Conservation (phyloP, 2,329 filamentous ascomycete genomes). For the Rhexocercosporidium sp. region DNA sequence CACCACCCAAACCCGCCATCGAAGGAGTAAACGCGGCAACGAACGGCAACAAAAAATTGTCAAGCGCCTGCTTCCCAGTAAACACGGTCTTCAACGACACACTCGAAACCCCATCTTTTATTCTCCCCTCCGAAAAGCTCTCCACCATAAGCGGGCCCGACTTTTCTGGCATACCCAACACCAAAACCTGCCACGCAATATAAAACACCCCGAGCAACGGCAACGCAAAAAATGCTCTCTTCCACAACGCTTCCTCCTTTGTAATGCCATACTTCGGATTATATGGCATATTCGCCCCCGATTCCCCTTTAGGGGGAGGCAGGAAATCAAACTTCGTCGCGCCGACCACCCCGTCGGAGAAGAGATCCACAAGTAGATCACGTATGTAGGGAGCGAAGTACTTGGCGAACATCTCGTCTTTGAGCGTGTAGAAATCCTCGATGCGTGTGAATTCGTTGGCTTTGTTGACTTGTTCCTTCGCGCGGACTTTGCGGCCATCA, state of each 20-base stretch:
- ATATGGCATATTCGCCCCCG: conserved; percentile 35
- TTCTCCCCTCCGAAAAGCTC: not conserved
- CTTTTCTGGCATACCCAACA: not conserved
- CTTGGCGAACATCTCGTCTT: conserved; percentile 16
- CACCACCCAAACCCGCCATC: conserved; percentile 15
- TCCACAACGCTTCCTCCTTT: conserved; percentile 33
- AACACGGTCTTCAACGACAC: not conserved
- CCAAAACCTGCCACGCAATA: not conserved
- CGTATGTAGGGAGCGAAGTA: conserved; percentile 18
- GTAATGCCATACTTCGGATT: conserved; percentile 36
- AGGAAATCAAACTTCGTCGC: conserved; percentile 39
- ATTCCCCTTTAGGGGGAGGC: conserved; percentile 30
- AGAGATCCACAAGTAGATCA: conserved; percentile 20
- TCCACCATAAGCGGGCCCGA: not conserved
- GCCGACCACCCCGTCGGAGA: conserved; percentile 19
- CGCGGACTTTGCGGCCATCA: not conserved
- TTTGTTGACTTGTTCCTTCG: conserved; percentile 1
- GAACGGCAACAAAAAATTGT: conserved; percentile 10
- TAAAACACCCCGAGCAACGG: conserved; percentile 20
- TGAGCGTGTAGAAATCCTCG: conserved; percentile 21
- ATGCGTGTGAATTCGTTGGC: conserved; percentile 27
- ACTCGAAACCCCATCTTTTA: not conserved
- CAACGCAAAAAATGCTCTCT: conserved; percentile 23
- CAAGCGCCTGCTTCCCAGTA: conserved; percentile 7
- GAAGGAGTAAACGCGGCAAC: conserved; percentile 16